phyloP scores from a whole-genome alignment of 1,284 basidiomycete species.

The Lentinus polychrous region DNA sequence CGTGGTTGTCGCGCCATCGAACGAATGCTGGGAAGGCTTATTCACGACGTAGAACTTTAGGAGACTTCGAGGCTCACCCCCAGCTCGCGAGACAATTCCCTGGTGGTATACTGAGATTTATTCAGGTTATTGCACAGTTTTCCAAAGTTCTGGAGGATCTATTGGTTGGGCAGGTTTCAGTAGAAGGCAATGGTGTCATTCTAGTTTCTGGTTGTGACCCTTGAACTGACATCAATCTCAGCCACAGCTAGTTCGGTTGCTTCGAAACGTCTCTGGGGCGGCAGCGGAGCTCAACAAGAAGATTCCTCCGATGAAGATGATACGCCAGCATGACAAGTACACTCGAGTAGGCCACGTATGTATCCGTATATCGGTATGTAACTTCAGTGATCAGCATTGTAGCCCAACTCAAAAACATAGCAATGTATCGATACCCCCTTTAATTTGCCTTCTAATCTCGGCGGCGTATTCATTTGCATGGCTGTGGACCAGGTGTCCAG shows the following conservation, averaged over 20 bases:
- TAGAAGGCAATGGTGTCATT: slow-evolving; percentile 23
- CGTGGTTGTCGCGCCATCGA: slow-evolving; percentile 35
- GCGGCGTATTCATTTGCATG: background rate
- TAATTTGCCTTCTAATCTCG: background rate
- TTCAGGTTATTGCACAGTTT: slow-evolving; percentile 49
- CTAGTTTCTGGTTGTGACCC: slow-evolving; percentile 11
- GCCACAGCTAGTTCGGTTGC: slow-evolving; percentile 55
- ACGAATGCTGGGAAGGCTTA: slow-evolving; percentile 43
- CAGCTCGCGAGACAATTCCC: slow-evolving; percentile 49
- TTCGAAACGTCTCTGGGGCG: slow-evolving; percentile 60
- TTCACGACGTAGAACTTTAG: slow-evolving; percentile 53
- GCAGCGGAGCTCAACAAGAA: slow-evolving; percentile 20
- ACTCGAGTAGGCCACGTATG: no score
- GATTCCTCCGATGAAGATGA: slow-evolving; percentile 31
- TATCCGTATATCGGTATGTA: no score
- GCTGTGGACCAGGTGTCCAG: no score
- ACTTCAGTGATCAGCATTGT: no score
- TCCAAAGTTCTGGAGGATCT: slow-evolving; percentile 51
- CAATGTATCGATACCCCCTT: no score
- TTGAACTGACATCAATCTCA: slow-evolving; percentile 19
- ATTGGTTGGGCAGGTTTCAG: slow-evolving; percentile 37
- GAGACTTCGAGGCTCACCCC: slow-evolving; percentile 44
- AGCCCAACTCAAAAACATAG: no score
- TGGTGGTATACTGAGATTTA: slow-evolving; percentile 59
- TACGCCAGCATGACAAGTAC: slow-evolving; percentile 14